Evolutionary conservation across 495 filamentous ascomycete genomes (phyloP).

Genomic region (Trichoderma orchidacearum): DNA sequence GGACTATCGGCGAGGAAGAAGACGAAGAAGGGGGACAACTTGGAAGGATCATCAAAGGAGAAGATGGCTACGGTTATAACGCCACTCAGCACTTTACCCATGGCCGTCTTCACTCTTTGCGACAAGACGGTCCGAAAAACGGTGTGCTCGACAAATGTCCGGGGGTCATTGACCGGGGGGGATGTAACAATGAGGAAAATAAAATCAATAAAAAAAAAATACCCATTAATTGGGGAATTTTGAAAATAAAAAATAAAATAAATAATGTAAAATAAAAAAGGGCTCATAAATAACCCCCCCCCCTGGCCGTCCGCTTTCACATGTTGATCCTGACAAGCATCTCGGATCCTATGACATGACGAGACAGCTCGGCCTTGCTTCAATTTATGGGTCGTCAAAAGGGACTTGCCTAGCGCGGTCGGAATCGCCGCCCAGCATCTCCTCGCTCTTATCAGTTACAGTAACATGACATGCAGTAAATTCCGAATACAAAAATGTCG

Average conservation of each 20-base stretch:
- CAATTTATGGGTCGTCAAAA: neutral
- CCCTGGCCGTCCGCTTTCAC: neutral
- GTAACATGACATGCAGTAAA: too few relatives aligned
- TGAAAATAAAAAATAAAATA: neutral
- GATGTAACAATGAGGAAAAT: neutral
- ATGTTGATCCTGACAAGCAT: neutral
- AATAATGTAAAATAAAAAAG: neutral
- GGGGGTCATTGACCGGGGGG: neutral
- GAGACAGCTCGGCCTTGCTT: neutral
- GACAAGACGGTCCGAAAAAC: slow-evolving; percentile 1
- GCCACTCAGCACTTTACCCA: too few relatives aligned
- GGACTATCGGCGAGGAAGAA: neutral
- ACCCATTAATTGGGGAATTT: neutral
- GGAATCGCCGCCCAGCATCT: neutral
- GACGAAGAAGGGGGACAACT: neutral
- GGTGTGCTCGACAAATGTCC: neutral
- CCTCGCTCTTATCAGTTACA: neutral
- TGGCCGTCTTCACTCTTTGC: neutral
- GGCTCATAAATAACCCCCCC: too few relatives aligned
- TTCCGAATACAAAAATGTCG: too few relatives aligned
- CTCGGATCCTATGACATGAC: neutral
- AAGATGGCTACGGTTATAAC: too few relatives aligned
- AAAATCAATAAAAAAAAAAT: neutral
- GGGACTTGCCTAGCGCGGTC: neutral
- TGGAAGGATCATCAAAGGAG: too few relatives aligned